phyloP scores from a whole-genome alignment of 2,329 filamentous ascomycete genomes.

The Byssochlamys sp. region DNA sequence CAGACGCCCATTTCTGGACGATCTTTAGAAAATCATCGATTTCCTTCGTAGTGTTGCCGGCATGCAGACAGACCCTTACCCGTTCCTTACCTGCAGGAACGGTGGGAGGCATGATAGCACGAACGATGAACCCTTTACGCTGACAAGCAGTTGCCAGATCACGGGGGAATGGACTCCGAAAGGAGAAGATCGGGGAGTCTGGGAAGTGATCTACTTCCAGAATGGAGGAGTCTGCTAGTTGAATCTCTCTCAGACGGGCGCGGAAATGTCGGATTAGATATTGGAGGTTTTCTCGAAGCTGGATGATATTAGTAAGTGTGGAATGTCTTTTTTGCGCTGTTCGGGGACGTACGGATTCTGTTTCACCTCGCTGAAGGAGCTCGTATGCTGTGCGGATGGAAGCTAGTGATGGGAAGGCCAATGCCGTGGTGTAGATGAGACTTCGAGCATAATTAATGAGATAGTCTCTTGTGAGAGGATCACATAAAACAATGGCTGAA shows the following conservation, averaged over 20 bases:
- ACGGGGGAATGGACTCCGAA: slow-evolving; percentile 51
- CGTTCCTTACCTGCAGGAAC: slow-evolving; percentile 55
- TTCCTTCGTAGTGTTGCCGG: slow-evolving; percentile 51
- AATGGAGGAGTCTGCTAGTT: slow-evolving; percentile 15
- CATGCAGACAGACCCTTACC: slow-evolving; percentile 59
- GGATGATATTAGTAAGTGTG: background rate
- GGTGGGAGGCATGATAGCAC: slow-evolving; percentile 59
- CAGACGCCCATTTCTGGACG: slow-evolving; percentile 40
- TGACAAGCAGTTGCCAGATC: slow-evolving; percentile 54
- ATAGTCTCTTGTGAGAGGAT: slow-evolving; percentile 50
- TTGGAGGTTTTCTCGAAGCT: slow-evolving; percentile 28
- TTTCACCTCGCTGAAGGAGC: slow-evolving; percentile 44
- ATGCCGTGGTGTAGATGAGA: slow-evolving; percentile 64
- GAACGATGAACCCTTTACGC: slow-evolving; percentile 48
- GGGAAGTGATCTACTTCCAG: slow-evolving; percentile 36
- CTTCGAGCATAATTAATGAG: slow-evolving; percentile 68
- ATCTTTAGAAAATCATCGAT: slow-evolving; percentile 44
- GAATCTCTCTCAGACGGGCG: slow-evolving; percentile 33
- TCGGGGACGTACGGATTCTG: slow-evolving; percentile 30
- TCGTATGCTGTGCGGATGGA: slow-evolving; percentile 51
- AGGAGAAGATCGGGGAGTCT: slow-evolving; percentile 54
- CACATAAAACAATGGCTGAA: slow-evolving; percentile 54
- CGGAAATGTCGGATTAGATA: slow-evolving; percentile 39
- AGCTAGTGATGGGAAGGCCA: slow-evolving; percentile 52
- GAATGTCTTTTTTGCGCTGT: background rate